Conservation (phyloP, 805 yeast species). For the Candida suzukii region DNA sequence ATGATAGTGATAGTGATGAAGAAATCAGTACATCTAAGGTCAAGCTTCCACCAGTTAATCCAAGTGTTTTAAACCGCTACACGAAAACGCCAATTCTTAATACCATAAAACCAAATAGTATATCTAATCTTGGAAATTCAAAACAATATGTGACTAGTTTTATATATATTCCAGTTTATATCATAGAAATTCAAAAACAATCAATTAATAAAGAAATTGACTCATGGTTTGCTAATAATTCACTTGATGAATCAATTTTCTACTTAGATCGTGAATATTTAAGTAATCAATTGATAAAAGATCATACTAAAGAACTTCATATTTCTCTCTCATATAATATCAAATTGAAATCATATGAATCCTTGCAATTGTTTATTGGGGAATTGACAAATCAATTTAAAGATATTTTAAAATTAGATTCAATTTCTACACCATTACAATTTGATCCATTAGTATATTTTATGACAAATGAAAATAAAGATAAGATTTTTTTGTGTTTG, state of each 20-base stretch:
- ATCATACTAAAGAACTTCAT: conserved; percentile 7
- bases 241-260: background rate
- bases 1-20: background rate
- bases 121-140: background rate
- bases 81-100: background rate
- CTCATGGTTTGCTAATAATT: background rate
- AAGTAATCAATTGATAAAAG: background rate
- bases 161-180: background rate
- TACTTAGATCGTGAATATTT: background rate
- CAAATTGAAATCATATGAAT: background rate
- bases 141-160: background rate
- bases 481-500: background rate
- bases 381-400: background rate
- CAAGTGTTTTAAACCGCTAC: background rate
- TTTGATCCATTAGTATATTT: background rate
- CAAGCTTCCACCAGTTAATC: background rate
- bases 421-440: background rate
- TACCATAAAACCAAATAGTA: background rate
- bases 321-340: conserved; percentile 11
- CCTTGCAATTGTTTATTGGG: background rate
- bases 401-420: background rate
- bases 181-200: background rate
- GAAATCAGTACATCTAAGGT: background rate
- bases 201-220: background rate
- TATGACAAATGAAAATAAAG: background rate